Conservation (phyloP, 2,329 filamentous ascomycete genomes). For the Colletotrichum navitas region DNA sequence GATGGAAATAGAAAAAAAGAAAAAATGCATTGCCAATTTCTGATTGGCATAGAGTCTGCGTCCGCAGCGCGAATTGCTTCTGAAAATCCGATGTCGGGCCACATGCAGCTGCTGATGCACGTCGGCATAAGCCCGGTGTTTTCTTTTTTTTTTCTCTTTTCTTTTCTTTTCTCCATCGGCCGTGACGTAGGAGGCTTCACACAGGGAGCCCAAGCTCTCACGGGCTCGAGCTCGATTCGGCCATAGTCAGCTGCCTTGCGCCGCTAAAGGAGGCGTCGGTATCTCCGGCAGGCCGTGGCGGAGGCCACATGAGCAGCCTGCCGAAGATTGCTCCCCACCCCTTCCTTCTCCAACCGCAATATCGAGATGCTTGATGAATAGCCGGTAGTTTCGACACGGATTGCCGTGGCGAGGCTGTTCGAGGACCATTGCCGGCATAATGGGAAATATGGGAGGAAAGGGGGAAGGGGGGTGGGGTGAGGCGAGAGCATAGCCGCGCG, state of each 20-base stretch:
- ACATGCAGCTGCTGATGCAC: not conserved
- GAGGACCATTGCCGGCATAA: not conserved
- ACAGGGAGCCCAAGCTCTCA: slow-evolving; percentile 15
- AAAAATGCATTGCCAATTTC: not conserved
- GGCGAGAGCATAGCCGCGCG: not conserved
- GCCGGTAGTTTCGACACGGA: slow-evolving; percentile 7
- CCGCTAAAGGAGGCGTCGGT: slow-evolving; percentile 25
- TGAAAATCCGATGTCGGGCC: not conserved
- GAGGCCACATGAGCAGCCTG: slow-evolving; percentile 14
- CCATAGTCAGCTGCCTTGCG: slow-evolving; percentile 14
- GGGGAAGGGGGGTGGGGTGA: not conserved
- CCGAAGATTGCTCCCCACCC: slow-evolving; percentile 29
- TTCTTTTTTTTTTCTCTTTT: no score
- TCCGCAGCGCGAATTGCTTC: not conserved
- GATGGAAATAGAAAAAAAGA: not conserved
- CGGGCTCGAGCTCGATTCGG: slow-evolving; percentile 7
- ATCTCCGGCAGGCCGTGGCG: slow-evolving; percentile 20
- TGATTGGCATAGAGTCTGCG: not conserved
- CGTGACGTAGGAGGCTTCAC: not conserved
- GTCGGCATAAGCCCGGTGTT: not conserved
- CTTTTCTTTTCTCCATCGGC: not conserved
- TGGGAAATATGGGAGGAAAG: not conserved
- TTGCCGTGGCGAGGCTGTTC: slow-evolving; percentile 6
- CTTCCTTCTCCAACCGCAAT: not conserved
- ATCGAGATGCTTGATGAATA: not conserved